Evolutionary conservation across 2,329 filamentous ascomycete species (phyloP).

Genomic region (Fusarium euwallaceae): DNA sequence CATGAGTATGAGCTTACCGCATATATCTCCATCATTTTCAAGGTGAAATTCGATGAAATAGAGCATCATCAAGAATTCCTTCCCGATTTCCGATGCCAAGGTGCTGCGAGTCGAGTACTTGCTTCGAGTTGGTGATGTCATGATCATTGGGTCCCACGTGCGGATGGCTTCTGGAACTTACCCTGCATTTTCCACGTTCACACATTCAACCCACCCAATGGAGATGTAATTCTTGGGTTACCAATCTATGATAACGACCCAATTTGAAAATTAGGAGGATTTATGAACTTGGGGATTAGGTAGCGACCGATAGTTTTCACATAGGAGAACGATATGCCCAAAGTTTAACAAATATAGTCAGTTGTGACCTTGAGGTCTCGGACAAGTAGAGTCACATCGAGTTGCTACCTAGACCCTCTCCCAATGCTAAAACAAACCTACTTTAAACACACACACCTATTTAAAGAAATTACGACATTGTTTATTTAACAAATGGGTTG

Average conservation of each 20-base stretch:
- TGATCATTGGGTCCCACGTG: constrained; percentile 17
- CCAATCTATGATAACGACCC: not conserved
- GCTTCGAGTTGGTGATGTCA: constrained; percentile 37
- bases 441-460: not conserved
- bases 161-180: constrained; percentile 9
- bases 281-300: not conserved
- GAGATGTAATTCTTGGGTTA: not conserved
- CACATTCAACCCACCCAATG: not conserved
- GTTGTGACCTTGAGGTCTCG: not conserved
- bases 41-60: not conserved
- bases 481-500: not conserved
- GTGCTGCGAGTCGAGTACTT: constrained; percentile 1
- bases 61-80: not conserved
- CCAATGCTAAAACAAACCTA: not conserved
- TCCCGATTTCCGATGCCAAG: not conserved
- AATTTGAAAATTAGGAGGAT: not conserved
- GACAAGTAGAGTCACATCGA: not conserved
- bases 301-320: not conserved
- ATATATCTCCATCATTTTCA: constrained; percentile 50
- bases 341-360: not conserved
- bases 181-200: constrained; percentile 29
- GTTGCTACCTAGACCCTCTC: not conserved
- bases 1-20: constrained; percentile 39
- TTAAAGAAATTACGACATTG: not conserved
- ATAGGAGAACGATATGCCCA: not conserved